Evolutionary conservation across 306 rosid genomes (phyloP), one percentile per base, ranked within the genome.

Genomic region (Psophocarpus tetragonolobus): DNA sequence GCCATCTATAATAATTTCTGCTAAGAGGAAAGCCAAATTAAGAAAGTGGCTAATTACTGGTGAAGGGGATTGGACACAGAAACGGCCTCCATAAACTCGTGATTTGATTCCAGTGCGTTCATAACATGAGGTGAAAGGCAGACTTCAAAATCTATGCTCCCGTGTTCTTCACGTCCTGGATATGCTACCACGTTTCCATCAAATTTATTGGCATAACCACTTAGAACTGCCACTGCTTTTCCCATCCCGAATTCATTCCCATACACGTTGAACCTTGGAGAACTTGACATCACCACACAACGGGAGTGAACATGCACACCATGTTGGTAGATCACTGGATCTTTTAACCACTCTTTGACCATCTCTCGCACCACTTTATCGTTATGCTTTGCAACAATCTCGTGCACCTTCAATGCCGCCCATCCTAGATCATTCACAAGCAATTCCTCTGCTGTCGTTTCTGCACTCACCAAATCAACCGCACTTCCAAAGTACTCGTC

Each of bases 211-310:
- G 85, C 87, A 36, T 83, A 88, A 0, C 97, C 92, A 63, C 91
- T 85, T 0, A 79, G 76, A 36, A 89, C 77, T 14, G 83, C 83
- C 79, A 88, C 50, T 0, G 90, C 88, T 74, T 88, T 87, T 6
- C 92, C 97, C 92, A 89, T 84, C 23, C 97, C 94, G 39, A 91
- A 89, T 44, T 89, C 88, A 23, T 75, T 84, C 24, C 90, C 88
- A 41, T 84, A 89, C 85, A 77, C 76, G 29, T 85, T 53, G 60
- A 89, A 89, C 51, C 87, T 80, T 0, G 92, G 91, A 1, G 90
- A 83, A 56, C 92, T 91, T 2, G 84, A 78, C 73, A 89, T 71
- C 71, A 74, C 33, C 62, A 91, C 85, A 17, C 68, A 20, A 17
- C 5, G 6, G 0, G 73, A 72, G 15, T 86, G 87, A 17, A 79